phyloP scores from a whole-genome alignment of 192 early-diverging fungal species.

The Umbelopsis sp. region DNA sequence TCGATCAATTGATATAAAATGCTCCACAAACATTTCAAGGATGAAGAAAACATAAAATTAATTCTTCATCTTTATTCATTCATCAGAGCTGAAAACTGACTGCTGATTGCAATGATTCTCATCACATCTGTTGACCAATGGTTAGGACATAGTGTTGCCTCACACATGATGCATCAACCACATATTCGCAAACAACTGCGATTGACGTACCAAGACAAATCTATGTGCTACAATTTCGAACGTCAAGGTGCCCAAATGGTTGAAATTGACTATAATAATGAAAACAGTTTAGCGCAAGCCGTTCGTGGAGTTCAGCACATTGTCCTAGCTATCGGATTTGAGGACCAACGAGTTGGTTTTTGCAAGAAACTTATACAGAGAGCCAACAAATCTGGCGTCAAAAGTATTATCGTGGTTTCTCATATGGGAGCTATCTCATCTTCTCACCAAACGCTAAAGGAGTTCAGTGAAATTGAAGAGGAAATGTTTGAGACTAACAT shows the following conservation, averaged over 20 bases:
- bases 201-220: conserved; percentile 26
- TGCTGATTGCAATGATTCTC: conserved; percentile 27
- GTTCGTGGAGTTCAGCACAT: conserved; percentile 31
- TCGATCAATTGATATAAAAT: no score
- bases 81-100: background rate
- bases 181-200: conserved; percentile 23
- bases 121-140: conserved; percentile 37
- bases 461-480: conserved; percentile 35
- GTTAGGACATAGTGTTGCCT: conserved; percentile 32
- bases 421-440: conserved; percentile 35
- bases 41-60: no score
- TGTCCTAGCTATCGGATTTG: conserved; percentile 32
- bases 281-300: conserved; percentile 26
- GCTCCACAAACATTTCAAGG: no score
- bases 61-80: background rate
- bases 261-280: conserved; percentile 28
- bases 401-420: conserved; percentile 34
- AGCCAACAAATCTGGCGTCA: conserved; percentile 27
- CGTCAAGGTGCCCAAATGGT: conserved; percentile 29
- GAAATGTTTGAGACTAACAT: conserved; percentile 28
- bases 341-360: conserved; percentile 25
- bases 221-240: conserved; percentile 23
- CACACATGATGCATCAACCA: conserved; percentile 25
- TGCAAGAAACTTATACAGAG: conserved; percentile 25
- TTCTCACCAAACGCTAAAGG: conserved; percentile 15